Evolutionary conservation across 257 asterid species (phyloP).

Genomic region (Ilex aquifolium): DNA sequence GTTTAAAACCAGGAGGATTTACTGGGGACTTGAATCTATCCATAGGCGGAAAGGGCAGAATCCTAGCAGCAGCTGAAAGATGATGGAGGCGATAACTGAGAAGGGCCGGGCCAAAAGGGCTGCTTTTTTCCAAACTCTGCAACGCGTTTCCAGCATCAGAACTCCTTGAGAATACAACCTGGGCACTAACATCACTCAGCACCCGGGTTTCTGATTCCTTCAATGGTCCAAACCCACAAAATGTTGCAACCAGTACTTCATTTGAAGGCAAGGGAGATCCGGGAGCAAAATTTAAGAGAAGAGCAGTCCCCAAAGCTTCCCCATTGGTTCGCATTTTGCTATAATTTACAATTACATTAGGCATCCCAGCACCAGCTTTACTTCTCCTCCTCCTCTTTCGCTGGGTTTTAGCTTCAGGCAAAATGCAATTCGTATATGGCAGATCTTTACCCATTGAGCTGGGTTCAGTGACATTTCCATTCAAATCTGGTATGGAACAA

Average conservation of each 20-base stretch:
- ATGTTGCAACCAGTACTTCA: constrained; percentile 2
- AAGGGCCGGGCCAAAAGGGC: constrained; percentile 56
- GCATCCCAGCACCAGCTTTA: constrained; percentile 14
- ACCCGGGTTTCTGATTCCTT: constrained; percentile 45
- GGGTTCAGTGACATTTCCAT: constrained; percentile 30
- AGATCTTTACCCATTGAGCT: constrained; percentile 18
- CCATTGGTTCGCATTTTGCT: constrained; percentile 4
- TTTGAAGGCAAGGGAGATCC: constrained; percentile 33
- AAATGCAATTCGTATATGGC: constrained; percentile 19
- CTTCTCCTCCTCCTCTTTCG: constrained; percentile 25
- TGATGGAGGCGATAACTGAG: constrained; percentile 28
- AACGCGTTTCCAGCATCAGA: constrained; percentile 52
- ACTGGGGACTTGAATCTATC: constrained; percentile 11
- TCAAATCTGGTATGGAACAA: constrained; percentile 64
- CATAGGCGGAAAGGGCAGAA: constrained; percentile 15
- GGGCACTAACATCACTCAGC: constrained; percentile 20
- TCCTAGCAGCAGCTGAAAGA: constrained; percentile 14
- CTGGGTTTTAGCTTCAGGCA: constrained; percentile 22
- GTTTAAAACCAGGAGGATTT: constrained; percentile 11
- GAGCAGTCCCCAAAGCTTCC: constrained; percentile 34
- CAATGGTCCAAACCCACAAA: constrained; percentile 16
- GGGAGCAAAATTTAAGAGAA: constrained; percentile 39
- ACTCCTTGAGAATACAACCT: constrained; percentile 43
- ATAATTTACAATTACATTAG: constrained; percentile 7
- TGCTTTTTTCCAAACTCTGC: constrained; percentile 49